Conservation (phyloP, 169 alveolate genomes). For the Toxoplasma gondii region DNA sequence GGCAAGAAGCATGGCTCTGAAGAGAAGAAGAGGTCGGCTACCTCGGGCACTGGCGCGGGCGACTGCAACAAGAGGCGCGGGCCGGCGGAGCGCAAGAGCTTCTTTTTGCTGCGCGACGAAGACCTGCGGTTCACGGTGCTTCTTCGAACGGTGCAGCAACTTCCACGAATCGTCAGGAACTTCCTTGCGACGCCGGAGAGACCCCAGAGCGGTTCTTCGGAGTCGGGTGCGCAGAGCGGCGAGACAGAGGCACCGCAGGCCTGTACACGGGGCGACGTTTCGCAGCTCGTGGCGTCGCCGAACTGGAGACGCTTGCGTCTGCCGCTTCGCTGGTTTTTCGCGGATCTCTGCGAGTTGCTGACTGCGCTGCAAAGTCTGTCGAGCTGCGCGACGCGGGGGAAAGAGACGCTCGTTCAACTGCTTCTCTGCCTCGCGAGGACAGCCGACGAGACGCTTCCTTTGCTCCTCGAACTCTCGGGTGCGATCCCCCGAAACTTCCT, state of each 20-base stretch:
- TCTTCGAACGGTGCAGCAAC: not conserved
- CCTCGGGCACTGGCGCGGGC: not conserved
- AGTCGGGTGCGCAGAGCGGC: not conserved
- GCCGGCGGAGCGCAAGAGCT: not conserved
- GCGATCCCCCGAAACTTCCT: not conserved
- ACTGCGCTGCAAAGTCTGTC: not conserved
- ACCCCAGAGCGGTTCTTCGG: not conserved
- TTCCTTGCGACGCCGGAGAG: not conserved
- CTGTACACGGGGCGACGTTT: too few species aligned
- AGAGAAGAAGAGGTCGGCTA: not conserved
- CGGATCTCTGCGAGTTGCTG: not conserved
- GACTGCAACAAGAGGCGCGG: not conserved
- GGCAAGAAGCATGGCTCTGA: not conserved
- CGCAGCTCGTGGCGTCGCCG: not conserved
- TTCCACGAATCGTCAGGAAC: not conserved
- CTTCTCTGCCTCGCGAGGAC: slow-evolving; percentile 7
- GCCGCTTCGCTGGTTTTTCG: slow-evolving; percentile 32
- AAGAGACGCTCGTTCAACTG: slow-evolving; percentile 36
- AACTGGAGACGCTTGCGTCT: not conserved
- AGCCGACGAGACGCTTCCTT: not conserved
- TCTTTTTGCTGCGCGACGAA: not conserved
- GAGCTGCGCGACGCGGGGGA: not conserved
- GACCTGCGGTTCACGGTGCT: not conserved
- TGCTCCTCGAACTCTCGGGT: not conserved
- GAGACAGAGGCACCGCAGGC: too few species aligned